Evolutionary conservation across 1,284 basidiomycete species (phyloP).

Genomic region (Sporisorium graminicola): DNA sequence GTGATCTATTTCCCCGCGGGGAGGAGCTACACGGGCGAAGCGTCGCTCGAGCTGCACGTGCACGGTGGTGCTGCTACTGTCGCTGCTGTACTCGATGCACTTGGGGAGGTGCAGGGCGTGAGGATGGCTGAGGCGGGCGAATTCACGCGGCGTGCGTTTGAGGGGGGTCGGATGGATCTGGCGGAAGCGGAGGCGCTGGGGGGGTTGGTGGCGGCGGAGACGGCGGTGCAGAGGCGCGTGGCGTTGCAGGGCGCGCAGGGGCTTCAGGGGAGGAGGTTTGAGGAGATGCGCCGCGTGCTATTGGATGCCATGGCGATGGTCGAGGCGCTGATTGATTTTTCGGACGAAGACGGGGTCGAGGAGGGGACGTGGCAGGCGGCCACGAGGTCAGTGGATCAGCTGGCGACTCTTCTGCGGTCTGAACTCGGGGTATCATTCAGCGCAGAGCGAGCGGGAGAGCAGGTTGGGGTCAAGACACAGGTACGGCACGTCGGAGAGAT

Average conservation of each 20-base stretch:
- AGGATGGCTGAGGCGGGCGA: slow-evolving; percentile 86
- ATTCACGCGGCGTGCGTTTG: slow-evolving; percentile 85
- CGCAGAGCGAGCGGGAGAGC: neutral
- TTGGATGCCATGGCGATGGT: slow-evolving; percentile 80
- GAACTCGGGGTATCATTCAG: slow-evolving; percentile 14
- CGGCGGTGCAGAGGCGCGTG: slow-evolving; percentile 80
- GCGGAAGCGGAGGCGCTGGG: slow-evolving; percentile 86
- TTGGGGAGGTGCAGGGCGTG: slow-evolving; percentile 71
- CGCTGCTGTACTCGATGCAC: slow-evolving; percentile 76
- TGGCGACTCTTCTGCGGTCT: slow-evolving; percentile 12
- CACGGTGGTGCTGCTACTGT: slow-evolving; percentile 88
- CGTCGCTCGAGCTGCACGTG: slow-evolving; percentile 85
- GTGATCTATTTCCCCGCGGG: slow-evolving; percentile 83
- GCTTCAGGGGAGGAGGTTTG: slow-evolving; percentile 73
- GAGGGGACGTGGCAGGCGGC: slow-evolving; percentile 76
- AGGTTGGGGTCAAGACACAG: slow-evolving; percentile 73
- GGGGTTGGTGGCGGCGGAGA: slow-evolving; percentile 86
- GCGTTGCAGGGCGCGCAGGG: slow-evolving; percentile 79
- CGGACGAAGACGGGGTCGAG: slow-evolving; percentile 87
- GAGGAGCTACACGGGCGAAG: slow-evolving; percentile 83
- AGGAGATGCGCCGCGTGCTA: slow-evolving; percentile 76
- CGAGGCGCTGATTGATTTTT: slow-evolving; percentile 90
- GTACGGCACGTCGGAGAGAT: slow-evolving; percentile 79
- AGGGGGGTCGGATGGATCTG: slow-evolving; percentile 82
- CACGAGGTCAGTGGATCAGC: neutral